Evolutionary conservation across 1,284 basidiomycete genomes (phyloP), one percentile per base, ranked within the genome.

Genomic region (Rhodofomes roseus): DNA sequence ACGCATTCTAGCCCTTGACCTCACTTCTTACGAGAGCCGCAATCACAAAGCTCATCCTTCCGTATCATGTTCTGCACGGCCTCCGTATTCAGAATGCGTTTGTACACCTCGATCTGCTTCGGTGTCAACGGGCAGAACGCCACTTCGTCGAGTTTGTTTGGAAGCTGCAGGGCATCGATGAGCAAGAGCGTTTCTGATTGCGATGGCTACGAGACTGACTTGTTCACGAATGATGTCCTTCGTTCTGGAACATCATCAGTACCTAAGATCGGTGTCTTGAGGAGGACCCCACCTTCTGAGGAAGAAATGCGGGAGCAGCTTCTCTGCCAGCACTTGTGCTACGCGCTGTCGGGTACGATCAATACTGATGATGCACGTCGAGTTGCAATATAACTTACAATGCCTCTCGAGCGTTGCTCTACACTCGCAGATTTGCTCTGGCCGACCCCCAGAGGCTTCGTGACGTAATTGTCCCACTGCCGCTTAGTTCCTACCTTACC

Each of bases 41-140:
- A 96, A 4, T 83, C 75, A 63, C 94, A 96, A 0, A 70, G 74
- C n/a, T 88, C 81, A 59, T 91, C 84, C 68, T 87, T 85, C 27
- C 76, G 77, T 36, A 90, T 72, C 61, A 95, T 77, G 57, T 87
- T 83, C 64, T 88, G 83, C 11, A 94, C 82, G 12, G 82, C 78
- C 1, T 79, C 76, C 65, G 81, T 83, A 11, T 74, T 72, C 22
- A 95, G 73, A 22, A 95, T 80, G 2, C 81, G 79, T 64, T 84
- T 88, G 73, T 96, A 95, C 0, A 86, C 88, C 12, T 72, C 68
- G 22, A 85, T 81, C 71, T 95, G 93, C 39, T 75, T 79, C 0
- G 74, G 60, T 0, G 90, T 89, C 51, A 96, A 74, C 18, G 92
- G 92, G 69, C 93, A 96, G 68, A 95, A 94, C 6, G 95, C 91